Conservation (phyloP, 495 filamentous ascomycete species). For the Aspergillus wentii region DNA sequence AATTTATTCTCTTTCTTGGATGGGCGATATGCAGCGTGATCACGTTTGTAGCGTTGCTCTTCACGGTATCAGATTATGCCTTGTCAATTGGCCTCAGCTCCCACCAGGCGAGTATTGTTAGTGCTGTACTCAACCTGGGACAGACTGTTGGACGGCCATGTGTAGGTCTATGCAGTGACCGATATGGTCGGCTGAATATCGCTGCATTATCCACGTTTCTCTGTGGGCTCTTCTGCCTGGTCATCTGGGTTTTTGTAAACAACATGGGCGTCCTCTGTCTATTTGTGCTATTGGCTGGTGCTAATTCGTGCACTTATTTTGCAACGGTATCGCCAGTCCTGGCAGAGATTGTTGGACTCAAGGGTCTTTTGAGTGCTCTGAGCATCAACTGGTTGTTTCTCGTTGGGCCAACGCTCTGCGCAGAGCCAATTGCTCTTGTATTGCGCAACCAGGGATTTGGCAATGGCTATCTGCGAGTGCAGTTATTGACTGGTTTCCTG, state of each 20-base stretch:
- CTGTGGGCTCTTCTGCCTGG: constrained; percentile 54
- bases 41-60: constrained; percentile 46
- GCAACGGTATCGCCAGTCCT: constrained; percentile 22
- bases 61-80: constrained; percentile 34
- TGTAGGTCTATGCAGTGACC: constrained; percentile 64
- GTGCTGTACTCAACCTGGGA: constrained; percentile 63
- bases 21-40: constrained; percentile 47
- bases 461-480: constrained; percentile 48
- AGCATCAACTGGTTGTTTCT: constrained; percentile 63
- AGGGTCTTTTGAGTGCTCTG: constrained; percentile 53
- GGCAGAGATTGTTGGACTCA: constrained; percentile 54
- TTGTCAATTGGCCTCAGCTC: constrained; percentile 54
- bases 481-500: constrained; percentile 57
- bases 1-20: constrained; percentile 38
- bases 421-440: constrained; percentile 64
- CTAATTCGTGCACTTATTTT: constrained; percentile 41
- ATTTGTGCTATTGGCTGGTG: constrained; percentile 58
- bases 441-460: constrained; percentile 40
- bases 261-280: constrained; percentile 55
- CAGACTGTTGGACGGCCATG: constrained; percentile 61
- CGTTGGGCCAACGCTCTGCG: constrained; percentile 52
- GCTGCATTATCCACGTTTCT: constrained; percentile 53
- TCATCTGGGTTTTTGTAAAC: constrained; percentile 63
- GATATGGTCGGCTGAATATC: constrained; percentile 58
- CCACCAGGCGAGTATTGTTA: constrained; percentile 56